These are phyloP conservation scores for Penicillium flavigenum DNA, from an alignment of 495 filamentous ascomycete species.

Conservation along the genomic window DNA sequence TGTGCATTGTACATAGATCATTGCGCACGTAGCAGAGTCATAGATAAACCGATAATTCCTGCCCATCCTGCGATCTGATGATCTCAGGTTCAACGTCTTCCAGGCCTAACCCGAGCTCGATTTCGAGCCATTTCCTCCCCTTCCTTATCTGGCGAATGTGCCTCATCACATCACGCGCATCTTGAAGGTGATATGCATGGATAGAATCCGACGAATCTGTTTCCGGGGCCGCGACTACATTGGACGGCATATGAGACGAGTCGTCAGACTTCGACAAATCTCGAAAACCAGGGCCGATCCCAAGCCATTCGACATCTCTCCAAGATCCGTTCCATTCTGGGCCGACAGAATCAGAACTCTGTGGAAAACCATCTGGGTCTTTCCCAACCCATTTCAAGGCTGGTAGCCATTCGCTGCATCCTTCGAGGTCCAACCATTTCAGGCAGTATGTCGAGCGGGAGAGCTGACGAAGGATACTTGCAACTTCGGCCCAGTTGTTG, in stretches of 20 bases:
- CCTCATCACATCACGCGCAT: slow-evolving; percentile 28
- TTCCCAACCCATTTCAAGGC: slow-evolving; percentile 55
- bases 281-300: slow-evolving; percentile 51
- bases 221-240: neutral
- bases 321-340: slow-evolving; percentile 54
- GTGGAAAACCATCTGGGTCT: slow-evolving; percentile 30
- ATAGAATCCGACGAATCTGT: neutral
- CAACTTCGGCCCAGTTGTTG: slow-evolving; percentile 68
- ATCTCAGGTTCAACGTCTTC: slow-evolving; percentile 24
- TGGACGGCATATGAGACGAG: slow-evolving; percentile 4
- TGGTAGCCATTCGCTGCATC: slow-evolving; percentile 68
- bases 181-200: slow-evolving; percentile 22
- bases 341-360: slow-evolving; percentile 26
- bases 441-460: slow-evolving; percentile 66
- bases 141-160: slow-evolving; percentile 30
- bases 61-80: slow-evolving; percentile 23
- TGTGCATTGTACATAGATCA: neutral
- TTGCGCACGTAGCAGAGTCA: neutral
- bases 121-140: slow-evolving; percentile 41
- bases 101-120: slow-evolving; percentile 28
- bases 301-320: slow-evolving; percentile 49
- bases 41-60: slow-evolving; percentile 13
- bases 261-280: slow-evolving; percentile 9
- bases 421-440: slow-evolving; percentile 77
- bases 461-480: slow-evolving; percentile 65